phyloP scores from a whole-genome alignment of 164 flowering plant genomes.

The Chimonanthus salicifolius region DNA sequence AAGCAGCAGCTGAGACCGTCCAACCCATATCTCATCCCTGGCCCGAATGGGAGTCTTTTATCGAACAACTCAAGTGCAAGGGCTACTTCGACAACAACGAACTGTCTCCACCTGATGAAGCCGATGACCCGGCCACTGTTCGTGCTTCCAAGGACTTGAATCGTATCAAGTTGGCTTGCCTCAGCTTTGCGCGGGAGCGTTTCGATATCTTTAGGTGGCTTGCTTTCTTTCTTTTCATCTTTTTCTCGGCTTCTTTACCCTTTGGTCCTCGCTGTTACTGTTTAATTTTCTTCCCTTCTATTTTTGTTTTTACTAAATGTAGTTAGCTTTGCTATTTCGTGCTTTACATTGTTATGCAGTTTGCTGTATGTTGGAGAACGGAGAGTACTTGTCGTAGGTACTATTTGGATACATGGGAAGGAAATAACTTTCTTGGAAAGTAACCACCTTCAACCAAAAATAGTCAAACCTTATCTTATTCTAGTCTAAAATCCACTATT shows the following conservation, averaged over 20 bases:
- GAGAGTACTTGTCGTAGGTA: not conserved
- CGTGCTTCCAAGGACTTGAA: slow-evolving; percentile 28
- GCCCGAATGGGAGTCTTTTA: slow-evolving; percentile 73
- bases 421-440: no score
- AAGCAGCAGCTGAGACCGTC: not conserved
- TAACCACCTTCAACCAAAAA: no score
- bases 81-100: slow-evolving; percentile 39
- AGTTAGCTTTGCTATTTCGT: no score
- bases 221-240: not conserved
- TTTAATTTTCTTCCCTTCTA: not conserved
- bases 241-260: not conserved
- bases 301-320: not conserved
- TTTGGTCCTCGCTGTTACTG: not conserved
- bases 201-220: slow-evolving; percentile 56
- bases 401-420: no score
- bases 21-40: slow-evolving; percentile 43
- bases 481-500: no score
- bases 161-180: slow-evolving; percentile 45
- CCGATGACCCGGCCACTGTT: not conserved
- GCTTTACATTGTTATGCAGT: not conserved
- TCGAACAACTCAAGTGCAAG: slow-evolving; percentile 48
- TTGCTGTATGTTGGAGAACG: not conserved
- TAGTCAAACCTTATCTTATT: no score
- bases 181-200: slow-evolving; percentile 69
- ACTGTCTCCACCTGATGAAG: not conserved